Base-by-base conservation (phyloP, 2,329 filamentous ascomycete species). In the Monilinia aucupariae region DNA sequence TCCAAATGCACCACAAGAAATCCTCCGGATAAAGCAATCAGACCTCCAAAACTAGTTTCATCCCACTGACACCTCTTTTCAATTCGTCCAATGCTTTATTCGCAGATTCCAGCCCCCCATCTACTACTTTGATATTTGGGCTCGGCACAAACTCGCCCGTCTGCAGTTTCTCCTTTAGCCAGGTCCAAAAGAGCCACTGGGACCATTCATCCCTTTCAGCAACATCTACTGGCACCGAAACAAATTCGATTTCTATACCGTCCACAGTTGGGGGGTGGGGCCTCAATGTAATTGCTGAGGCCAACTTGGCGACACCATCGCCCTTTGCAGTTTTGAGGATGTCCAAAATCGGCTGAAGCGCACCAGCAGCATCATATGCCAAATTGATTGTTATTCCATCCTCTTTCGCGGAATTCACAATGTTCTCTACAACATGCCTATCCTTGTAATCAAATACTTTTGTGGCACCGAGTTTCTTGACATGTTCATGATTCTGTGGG, bases 281-380 rank as follows among this genome's bases (percentile, higher is more conserved):
- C 0, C 83, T 84, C 5, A 87, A 71, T 75, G 85, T 78, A 32
- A 85, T 72, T 0, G 83, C 85, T 65, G 76, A 76, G 20, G 77
- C 76, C 43, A 87, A 73, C 8, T 79, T 82, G 39, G 70, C 68
- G 4, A 84, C 67, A 1, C 78, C 79, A 1, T 78, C 78, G 3
- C 76, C 71, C 39, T 78, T 70, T 2, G 78, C 79, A 4, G 81
- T 81, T 61, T 85, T 82, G 71, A 82, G 83, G 71, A 84, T 81
- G 20, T 84, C 70, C 41, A 83, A 75, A 49, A 77, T 77, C 3
- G 77, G 77, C 5, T 51, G 20, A 41, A 62, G n/a, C 5, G 32
- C 25, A 27, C 61, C 61, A 54, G 50, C 65, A 25, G 59, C 55
- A 43, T 59, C 51, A 47, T 58, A 65, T 20, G 27, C 64, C 15